These are phyloP conservation scores for Vitis labrusca DNA, from an alignment of 164 flowering plant species.

Conservation along the genomic window DNA sequence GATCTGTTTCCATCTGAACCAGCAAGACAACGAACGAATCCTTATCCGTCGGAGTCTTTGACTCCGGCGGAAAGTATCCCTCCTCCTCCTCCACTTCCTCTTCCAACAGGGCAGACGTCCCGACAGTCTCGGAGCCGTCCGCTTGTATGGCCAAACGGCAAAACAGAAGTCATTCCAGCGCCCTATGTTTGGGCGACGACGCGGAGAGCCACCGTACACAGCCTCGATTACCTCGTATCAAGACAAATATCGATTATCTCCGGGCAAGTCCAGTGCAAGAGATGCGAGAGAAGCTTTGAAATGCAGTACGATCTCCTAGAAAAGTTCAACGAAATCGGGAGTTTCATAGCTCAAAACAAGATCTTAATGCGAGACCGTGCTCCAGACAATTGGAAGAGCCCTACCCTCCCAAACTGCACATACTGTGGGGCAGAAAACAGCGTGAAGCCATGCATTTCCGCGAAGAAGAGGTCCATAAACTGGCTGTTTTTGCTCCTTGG, in stretches of 20 bases:
- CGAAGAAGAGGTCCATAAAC: slow-evolving; percentile 49
- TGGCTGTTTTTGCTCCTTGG: slow-evolving; percentile 67
- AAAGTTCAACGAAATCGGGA: slow-evolving; percentile 36
- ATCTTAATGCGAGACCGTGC: slow-evolving; percentile 51
- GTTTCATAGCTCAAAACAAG: slow-evolving; percentile 18
- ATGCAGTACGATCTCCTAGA: slow-evolving; percentile 33
- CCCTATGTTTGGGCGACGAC: slow-evolving; percentile 59
- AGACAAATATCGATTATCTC: slow-evolving; percentile 25
- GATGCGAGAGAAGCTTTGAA: slow-evolving; percentile 37
- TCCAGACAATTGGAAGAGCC: slow-evolving; percentile 48
- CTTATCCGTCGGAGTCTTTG: too few relatives aligned
- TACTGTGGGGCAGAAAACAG: slow-evolving; percentile 41
- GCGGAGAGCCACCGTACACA: slow-evolving; percentile 33
- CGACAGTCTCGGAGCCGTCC: too few relatives aligned
- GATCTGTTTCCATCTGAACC: too few relatives aligned
- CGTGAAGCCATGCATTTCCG: slow-evolving; percentile 42
- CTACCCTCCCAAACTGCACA: slow-evolving; percentile 38
- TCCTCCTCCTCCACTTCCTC: too few relatives aligned
- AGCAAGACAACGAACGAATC: too few relatives aligned
- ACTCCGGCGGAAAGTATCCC: too few relatives aligned
- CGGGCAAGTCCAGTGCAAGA: slow-evolving; percentile 70
- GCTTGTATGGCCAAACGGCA: slow-evolving; percentile 1
- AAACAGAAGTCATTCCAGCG: slow-evolving; percentile 17
- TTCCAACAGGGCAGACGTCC: too few relatives aligned
- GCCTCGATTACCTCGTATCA: slow-evolving; percentile 16